phyloP scores from a whole-genome alignment of 2,329 filamentous ascomycete species.

The Thyridium curvatum region DNA sequence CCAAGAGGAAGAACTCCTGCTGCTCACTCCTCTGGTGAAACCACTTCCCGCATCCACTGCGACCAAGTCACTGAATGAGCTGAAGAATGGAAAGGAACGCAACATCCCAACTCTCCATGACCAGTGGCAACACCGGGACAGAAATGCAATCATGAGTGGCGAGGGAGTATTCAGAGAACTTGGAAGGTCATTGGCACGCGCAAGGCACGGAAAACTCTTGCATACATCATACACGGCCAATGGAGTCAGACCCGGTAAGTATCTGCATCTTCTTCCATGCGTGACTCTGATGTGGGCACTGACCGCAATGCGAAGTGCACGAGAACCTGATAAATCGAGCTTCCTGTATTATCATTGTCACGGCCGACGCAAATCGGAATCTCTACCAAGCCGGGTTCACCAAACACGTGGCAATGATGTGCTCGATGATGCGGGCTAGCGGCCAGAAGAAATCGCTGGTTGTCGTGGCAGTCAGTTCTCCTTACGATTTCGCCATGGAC shows the following conservation, averaged over 20 bases:
- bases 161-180: slow-evolving; percentile 90
- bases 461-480: slow-evolving; percentile 88
- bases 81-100: slow-evolving; percentile 29
- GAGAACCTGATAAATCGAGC: slow-evolving; percentile 88
- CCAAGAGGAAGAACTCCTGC: slow-evolving; percentile 78
- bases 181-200: slow-evolving; percentile 78
- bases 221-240: slow-evolving; percentile 96
- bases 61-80: slow-evolving; percentile 62
- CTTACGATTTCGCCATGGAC: slow-evolving; percentile 95
- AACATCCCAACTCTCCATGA: slow-evolving; percentile 39
- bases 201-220: slow-evolving; percentile 77
- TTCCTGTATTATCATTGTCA: slow-evolving; percentile 82
- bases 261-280: background rate
- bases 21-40: slow-evolving; percentile 85
- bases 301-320: slow-evolving; percentile 51
- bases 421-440: slow-evolving; percentile 69
- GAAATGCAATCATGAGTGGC: slow-evolving; percentile 73
- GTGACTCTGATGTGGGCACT: background rate
- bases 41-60: slow-evolving; percentile 85
- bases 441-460: slow-evolving; percentile 85
- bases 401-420: slow-evolving; percentile 95
- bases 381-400: slow-evolving; percentile 92
- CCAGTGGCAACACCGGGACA: slow-evolving; percentile 50
- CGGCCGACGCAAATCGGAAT: slow-evolving; percentile 89
- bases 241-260: slow-evolving; percentile 67